Percentiles rank a stretch among this genome's conserved stretches.
phyloP scores from a whole-genome alignment of 768 basidiomycete species.

The Lentinula lateritia region DNA sequence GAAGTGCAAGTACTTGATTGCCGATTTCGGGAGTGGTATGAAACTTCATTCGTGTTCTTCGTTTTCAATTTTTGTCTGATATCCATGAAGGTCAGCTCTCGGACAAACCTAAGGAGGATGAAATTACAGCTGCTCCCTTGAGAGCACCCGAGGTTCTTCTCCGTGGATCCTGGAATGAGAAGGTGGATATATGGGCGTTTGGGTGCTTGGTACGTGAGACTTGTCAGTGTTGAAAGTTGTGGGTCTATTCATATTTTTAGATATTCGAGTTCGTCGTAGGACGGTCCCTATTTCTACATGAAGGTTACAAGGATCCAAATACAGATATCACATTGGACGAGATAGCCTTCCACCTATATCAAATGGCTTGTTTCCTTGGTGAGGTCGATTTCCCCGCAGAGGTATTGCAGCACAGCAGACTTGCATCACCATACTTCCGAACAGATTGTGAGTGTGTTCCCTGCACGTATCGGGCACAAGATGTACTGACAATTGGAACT shows the following conservation, averaged over 20 bases:
- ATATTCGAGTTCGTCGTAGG: constrained; percentile 10
- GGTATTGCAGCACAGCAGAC: background rate
- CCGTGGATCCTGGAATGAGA: constrained; percentile 7
- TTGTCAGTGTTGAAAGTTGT: too few species aligned
- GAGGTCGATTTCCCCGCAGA: background rate
- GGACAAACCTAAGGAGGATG: background rate
- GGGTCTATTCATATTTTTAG: background rate
- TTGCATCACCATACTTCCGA: constrained; percentile 4
- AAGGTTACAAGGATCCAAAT: background rate
- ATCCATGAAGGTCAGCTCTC: constrained; percentile 1
- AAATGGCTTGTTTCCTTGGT: constrained; percentile 3
- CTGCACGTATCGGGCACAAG: too few species aligned
- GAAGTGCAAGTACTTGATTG: constrained; percentile 1
- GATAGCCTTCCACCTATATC: background rate
- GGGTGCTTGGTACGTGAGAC: constrained; percentile 12
- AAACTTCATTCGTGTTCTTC: background rate
- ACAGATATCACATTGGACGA: background rate
- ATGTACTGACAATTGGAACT: too few species aligned
- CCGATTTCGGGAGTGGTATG: constrained; percentile 13
- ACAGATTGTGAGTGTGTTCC: background rate
- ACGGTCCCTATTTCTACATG: constrained; percentile 1
- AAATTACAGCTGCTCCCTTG: background rate
- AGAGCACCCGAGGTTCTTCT: constrained; percentile 12
- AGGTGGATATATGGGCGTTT: constrained; percentile 15
- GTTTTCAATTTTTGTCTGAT: background rate